phyloP scores from a whole-genome alignment of 2,329 filamentous ascomycete genomes.

The Coleophoma crateriformis region DNA sequence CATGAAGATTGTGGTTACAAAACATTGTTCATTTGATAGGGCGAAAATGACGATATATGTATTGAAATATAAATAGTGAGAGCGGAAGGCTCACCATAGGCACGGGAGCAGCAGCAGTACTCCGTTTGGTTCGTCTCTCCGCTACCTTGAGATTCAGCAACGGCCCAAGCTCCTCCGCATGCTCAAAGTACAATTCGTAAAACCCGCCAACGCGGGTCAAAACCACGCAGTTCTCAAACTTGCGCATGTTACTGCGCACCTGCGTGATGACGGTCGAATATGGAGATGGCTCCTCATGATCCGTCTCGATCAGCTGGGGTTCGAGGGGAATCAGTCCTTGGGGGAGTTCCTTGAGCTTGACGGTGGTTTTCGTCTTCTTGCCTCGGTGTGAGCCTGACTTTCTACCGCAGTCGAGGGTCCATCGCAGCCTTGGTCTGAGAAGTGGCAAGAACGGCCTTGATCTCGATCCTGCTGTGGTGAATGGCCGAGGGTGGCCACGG shows the following conservation, averaged over 20 bases:
- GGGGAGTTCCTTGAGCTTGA: slow-evolving; percentile 51
- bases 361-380: slow-evolving; percentile 48
- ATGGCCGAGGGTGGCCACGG: too few relatives aligned
- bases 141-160: slow-evolving; percentile 84
- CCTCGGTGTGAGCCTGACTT: slow-evolving; percentile 31
- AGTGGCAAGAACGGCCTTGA: too few relatives aligned
- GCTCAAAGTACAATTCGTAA: slow-evolving; percentile 96
- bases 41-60: too few relatives aligned
- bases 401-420: too few relatives aligned
- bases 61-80: too few relatives aligned
- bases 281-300: slow-evolving; percentile 36
- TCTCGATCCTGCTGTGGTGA: too few relatives aligned
- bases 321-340: slow-evolving; percentile 41
- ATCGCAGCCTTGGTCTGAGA: too few relatives aligned
- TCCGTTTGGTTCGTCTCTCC: slow-evolving; percentile 65
- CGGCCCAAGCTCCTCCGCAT: slow-evolving; percentile 84
- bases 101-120: slow-evolving; percentile 56
- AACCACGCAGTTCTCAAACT: slow-evolving; percentile 84
- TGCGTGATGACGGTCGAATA: slow-evolving; percentile 91
- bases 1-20: not conserved
- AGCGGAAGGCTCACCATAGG: slow-evolving; percentile 63
- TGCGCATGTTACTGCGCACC: slow-evolving; percentile 82
- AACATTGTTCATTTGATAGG: too few relatives aligned
- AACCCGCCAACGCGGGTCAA: slow-evolving; percentile 92
- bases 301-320: slow-evolving; percentile 19